Percentiles rank a stretch among this genome's conserved stretches.
Evolutionary conservation across 2,329 filamentous ascomycete genomes (phyloP).

Genomic region (Talaromyces sp.): DNA sequence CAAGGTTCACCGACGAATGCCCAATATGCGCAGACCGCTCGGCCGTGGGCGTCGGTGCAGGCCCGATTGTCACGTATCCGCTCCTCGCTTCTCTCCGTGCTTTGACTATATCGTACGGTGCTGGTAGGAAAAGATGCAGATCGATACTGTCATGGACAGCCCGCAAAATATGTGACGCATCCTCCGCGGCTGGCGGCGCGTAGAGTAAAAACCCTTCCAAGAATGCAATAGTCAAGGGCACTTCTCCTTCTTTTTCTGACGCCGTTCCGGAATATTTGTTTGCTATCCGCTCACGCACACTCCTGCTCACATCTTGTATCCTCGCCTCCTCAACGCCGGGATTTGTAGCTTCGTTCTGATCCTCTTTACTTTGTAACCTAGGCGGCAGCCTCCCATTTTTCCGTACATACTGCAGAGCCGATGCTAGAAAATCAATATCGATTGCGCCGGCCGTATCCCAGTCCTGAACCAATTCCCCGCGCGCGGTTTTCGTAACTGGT

Average conservation of each 20-base stretch:
- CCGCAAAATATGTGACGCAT: conserved; percentile 21
- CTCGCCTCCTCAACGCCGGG: conserved; percentile 26
- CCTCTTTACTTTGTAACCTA: conserved; percentile 51
- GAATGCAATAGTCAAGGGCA: conserved; percentile 55
- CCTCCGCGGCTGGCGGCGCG: conserved; percentile 36
- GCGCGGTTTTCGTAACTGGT: conserved; percentile 42
- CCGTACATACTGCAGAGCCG: conserved; percentile 65
- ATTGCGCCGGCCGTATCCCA: conserved; percentile 88
- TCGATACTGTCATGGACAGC: conserved; percentile 49
- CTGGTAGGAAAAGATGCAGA: conserved; percentile 71
- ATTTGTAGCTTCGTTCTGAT: conserved; percentile 50
- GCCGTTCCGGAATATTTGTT: not conserved
- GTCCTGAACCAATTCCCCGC: conserved; percentile 61
- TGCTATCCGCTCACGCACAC: conserved; percentile 19
- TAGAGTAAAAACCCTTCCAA: conserved; percentile 89
- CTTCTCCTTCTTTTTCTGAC: not conserved
- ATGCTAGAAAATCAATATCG: conserved; percentile 62
- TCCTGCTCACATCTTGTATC: conserved; percentile 18
- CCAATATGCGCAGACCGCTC: not conserved
- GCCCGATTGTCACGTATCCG: conserved; percentile 44
- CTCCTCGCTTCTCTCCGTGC: conserved; percentile 34
- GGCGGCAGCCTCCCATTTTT: conserved; percentile 53
- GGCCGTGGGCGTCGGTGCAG: conserved; percentile 22
- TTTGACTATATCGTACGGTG: conserved; percentile 51
- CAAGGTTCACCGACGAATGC: conserved; percentile 19